Base-by-base conservation (phyloP, 2,329 filamentous ascomycete genomes). In the Penicillium sp. region DNA sequence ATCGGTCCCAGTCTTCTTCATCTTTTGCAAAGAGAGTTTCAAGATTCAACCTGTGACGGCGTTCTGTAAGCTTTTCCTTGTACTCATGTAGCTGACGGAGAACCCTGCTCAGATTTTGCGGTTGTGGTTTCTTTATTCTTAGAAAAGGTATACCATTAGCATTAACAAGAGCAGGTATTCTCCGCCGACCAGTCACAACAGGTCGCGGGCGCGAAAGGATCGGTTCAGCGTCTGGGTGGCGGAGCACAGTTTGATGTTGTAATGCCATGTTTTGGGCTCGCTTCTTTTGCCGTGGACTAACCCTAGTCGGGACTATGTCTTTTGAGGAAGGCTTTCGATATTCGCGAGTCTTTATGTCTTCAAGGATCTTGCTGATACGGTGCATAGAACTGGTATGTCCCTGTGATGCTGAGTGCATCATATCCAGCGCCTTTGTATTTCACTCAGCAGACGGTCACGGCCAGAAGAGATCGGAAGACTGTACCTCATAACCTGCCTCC, bases 71-170 rank as follows among this genome's bases (percentile, higher is more conserved):
- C 9, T 67, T 67, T 65, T 68, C 68, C 20, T 74, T 69, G 20
- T 63, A 68, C 9, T 64, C 63, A 18, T 74, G 64, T 50, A 74
- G 74, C 28, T 61, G 64, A 47, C 67, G 66, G 53, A 77, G 64
- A 2, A 74, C 64, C 4, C 68, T 62, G 47, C 71, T 75, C 23
- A 78, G 58, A 52, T 67, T 69, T 58, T 65, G 67, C 8, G 75
- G 74, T 52, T 76, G 72, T 1, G 75, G 75, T 48, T 77, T 77
- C 51, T 75, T 74, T 51, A 76, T 74, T 49, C 74, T 71, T 47
- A 78, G 62, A 45, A 77, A 71, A 2, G 75, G 74, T 11, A 77
- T 56, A 14, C 74, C 74, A 7, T 73, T 69, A 12, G 74, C 74
- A 61, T 68, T 72, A 40, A 76, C 73, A 12, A 77, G 65, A 6